phyloP scores from a whole-genome alignment of 2,329 filamentous ascomycete genomes.

The Parascedosporium putredinis region DNA sequence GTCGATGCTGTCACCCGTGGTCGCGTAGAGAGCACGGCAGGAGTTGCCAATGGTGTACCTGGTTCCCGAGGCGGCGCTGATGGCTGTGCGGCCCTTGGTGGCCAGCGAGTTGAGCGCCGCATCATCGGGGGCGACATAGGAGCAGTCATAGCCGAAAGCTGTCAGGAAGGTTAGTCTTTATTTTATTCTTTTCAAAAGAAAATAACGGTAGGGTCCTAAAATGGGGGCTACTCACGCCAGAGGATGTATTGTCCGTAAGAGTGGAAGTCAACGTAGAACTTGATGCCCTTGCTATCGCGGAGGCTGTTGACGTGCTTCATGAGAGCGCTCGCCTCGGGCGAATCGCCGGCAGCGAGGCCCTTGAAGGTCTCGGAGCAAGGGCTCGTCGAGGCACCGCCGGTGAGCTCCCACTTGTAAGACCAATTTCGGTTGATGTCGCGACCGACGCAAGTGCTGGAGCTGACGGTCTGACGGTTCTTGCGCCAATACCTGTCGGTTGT shows the following conservation, averaged over 20 bases:
- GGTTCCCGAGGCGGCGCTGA: background rate
- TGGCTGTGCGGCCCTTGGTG: conserved; percentile 7
- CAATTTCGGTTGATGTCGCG: conserved; percentile 52
- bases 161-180: background rate
- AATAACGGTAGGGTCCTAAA: background rate
- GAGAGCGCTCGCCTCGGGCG: conserved; percentile 39
- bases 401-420: conserved; percentile 41
- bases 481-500: conserved; percentile 49
- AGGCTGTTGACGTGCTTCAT: conserved; percentile 20
- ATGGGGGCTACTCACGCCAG: conserved; percentile 9
- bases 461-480: conserved; percentile 41
- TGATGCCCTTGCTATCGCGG: conserved; percentile 32
- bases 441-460: conserved; percentile 33
- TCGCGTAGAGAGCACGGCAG: conserved; percentile 13
- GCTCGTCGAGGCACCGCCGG: conserved; percentile 38
- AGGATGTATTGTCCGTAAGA: conserved; percentile 42
- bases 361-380: conserved; percentile 41
- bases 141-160: conserved; percentile 13
- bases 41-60: conserved; percentile 14
- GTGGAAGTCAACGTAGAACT: conserved; percentile 56
- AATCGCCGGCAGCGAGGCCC: conserved; percentile 31
- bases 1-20: conserved; percentile 15
- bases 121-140: conserved; percentile 11
- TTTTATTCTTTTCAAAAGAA: background rate
- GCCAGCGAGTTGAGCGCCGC: conserved; percentile 8